Base-by-base conservation (phyloP, 257 asterid genomes). In the Schizonepeta tenuifolia region DNA sequence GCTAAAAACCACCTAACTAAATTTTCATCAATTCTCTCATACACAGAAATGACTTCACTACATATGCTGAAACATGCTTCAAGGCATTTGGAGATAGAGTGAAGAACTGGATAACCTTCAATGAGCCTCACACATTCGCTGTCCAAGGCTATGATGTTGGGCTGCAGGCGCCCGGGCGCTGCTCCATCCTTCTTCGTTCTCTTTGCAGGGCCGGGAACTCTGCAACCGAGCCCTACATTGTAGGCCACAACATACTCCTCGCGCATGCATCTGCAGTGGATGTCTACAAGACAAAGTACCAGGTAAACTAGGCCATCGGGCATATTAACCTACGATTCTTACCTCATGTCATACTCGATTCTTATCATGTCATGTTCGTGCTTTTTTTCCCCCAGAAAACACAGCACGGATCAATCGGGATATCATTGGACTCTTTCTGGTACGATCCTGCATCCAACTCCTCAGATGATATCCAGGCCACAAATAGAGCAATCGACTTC, bases 61-160 rank as follows among this genome's bases (percentile, higher is more conserved):
- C 49, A 1, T 95, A 82, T 65, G 96, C 97, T 2, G 98, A 92
- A 47, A 88, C 95, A 0, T 95, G 99, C 74, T 95, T 90, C 53
- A 83, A 81, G 79, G 85, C 75, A 65, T 95, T 90, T 65, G 98
- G 99, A 0, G 98, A 90, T 43, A 73, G 95, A 5, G 99, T 95
- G 78, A 95, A 95, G 88, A 57, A 90, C 3, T 95, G 99, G 99
- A 92, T 95, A 75, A 95, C 97, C 9, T 83, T 95, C 76, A 95
- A 92, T 46, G 98, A 95, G 87, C 99, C 97, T 0, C 96, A 88
- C 58, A 90, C 93, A 0, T 69, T 92, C 9, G 67, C 95, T 6
- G 76, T 86, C 3, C 95, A 92, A 73, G 99, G 98, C 13, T 95
- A 78, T 58, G 97, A 89, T 35, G 83, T 80, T 0, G 97, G 98